Percentiles rank a stretch among this genome's conserved stretches.
Evolutionary conservation across 2,329 filamentous ascomycete species (phyloP).

Genomic region (Helotiales sp.): DNA sequence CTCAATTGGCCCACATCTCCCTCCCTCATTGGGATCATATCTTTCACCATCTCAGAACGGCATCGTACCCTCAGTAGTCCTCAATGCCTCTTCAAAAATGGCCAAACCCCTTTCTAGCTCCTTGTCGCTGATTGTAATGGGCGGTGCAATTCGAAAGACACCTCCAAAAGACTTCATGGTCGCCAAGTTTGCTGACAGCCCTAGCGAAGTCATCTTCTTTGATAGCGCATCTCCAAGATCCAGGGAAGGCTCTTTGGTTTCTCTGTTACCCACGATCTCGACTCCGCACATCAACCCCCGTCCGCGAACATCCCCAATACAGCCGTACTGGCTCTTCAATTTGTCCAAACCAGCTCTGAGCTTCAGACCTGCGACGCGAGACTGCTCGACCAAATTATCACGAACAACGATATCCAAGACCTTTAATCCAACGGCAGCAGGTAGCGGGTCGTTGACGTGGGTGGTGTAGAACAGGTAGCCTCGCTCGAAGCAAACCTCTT

Average conservation of each 20-base stretch:
- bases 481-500: conserved; percentile 45
- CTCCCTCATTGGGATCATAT: neutral
- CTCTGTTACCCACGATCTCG: conserved; percentile 54
- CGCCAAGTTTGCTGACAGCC: conserved; percentile 57
- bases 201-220: conserved; percentile 49
- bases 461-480: conserved; percentile 61
- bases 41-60: neutral
- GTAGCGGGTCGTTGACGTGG: conserved; percentile 61
- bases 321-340: conserved; percentile 54
- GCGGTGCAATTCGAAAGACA: conserved; percentile 59
- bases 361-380: conserved; percentile 46
- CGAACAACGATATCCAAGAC: conserved; percentile 61
- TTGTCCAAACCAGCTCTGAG: conserved; percentile 48
- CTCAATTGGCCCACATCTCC: neutral
- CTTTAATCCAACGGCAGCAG: conserved; percentile 59
- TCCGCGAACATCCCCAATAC: conserved; percentile 62
- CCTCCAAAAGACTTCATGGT: conserved; percentile 55
- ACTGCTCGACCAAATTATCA: conserved; percentile 49
- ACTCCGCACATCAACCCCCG: conserved; percentile 58
- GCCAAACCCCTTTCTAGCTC: conserved; percentile 51
- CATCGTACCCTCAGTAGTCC: conserved; percentile 12
- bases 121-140: conserved; percentile 54
- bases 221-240: conserved; percentile 49
- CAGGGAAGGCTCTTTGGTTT: conserved; percentile 47
- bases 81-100: conserved; percentile 58